These are phyloP conservation scores for Leucocoprinus birnbaumii DNA, from an alignment of 768 basidiomycete genomes.

Conservation along the genomic window DNA sequence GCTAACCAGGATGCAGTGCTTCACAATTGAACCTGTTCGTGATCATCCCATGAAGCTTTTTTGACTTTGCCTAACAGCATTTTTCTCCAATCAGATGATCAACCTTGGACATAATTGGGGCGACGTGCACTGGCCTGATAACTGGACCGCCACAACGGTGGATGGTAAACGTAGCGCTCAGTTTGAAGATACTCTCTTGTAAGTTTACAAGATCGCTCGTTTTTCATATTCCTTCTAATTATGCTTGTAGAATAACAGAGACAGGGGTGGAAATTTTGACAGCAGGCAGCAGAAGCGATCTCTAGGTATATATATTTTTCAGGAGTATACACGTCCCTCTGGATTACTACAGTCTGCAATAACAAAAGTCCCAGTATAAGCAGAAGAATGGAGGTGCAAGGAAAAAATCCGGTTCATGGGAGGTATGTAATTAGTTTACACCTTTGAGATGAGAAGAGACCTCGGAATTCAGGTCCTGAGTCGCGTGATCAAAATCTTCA, in stretches of 20 bases:
- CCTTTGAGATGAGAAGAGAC: slow-evolving; percentile 26
- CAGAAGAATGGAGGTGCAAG: no score
- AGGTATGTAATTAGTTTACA: neutral
- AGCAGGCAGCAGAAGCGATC: slow-evolving; percentile 35
- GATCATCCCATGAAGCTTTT: slow-evolving; percentile 6
- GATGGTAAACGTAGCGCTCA: slow-evolving; percentile 94
- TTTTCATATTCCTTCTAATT: no score
- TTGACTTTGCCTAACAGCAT: slow-evolving; percentile 10
- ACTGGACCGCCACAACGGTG: slow-evolving; percentile 93
- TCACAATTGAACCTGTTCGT: slow-evolving; percentile 76
- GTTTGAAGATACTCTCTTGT: slow-evolving; percentile 97
- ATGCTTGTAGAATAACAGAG: slow-evolving; percentile 72
- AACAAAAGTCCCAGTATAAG: no score
- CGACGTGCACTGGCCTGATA: slow-evolving; percentile 86
- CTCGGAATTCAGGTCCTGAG: slow-evolving; percentile 67
- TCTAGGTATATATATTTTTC: no score
- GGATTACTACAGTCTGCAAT: neutral
- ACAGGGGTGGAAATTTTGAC: slow-evolving; percentile 89
- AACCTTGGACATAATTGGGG: slow-evolving; percentile 81
- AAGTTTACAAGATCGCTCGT: slow-evolving; percentile 28
- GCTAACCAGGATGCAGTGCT: slow-evolving; percentile 34
- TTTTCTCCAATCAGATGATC: slow-evolving; percentile 65
- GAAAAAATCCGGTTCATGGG: no score
- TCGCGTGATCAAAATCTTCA: slow-evolving; percentile 63
- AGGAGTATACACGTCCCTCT: no score